Percentiles rank a stretch among this genome's conserved stretches.
phyloP scores from a whole-genome alignment of 768 basidiomycete species.

The Boletus sp. region DNA sequence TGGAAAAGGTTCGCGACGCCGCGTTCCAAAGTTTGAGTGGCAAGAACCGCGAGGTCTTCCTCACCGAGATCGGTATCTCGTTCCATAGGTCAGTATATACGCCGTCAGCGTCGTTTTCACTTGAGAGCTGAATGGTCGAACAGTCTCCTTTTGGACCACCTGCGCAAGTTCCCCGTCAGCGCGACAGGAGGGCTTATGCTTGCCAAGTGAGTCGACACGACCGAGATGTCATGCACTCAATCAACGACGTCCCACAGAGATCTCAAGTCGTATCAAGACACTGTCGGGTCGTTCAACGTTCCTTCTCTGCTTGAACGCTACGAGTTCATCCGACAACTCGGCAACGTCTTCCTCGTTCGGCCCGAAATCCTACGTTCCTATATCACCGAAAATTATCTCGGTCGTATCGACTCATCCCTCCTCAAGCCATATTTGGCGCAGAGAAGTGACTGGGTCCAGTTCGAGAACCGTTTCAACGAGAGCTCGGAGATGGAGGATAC shows the following conservation, averaged over 20 bases:
- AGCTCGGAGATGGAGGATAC: conserved; percentile 43
- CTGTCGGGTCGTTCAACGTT: conserved; percentile 76
- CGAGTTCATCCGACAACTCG: conserved; percentile 96
- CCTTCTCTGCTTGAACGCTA: conserved; percentile 89
- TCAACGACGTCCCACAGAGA: conserved; percentile 54
- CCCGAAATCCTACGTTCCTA: conserved; percentile 95
- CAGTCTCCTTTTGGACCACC: conserved; percentile 89
- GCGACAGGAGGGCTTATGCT: conserved; percentile 97
- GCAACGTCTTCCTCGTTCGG: conserved; percentile 94
- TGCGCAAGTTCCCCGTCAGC: conserved; percentile 94
- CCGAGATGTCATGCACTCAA: neutral
- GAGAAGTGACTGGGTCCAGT: conserved; percentile 87
- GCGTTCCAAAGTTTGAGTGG: conserved; percentile 80
- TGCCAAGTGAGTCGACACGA: conserved; percentile 73
- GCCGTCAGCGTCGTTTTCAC: neutral
- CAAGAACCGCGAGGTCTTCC: conserved; percentile 88
- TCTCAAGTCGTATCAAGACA: conserved; percentile 94
- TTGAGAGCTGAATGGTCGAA: conserved; percentile 6
- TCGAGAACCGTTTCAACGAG: conserved; percentile 79
- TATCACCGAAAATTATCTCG: conserved; percentile 91
- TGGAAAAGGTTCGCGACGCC: conserved; percentile 79
- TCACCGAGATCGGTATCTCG: conserved; percentile 90
- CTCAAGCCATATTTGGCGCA: conserved; percentile 89
- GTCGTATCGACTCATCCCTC: conserved; percentile 82
- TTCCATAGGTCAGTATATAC: conserved; percentile 72